Evolutionary conservation across 345 rosid genomes (phyloP), one percentile per base, ranked within the genome.

Genomic region (Corchorus olitorius): DNA sequence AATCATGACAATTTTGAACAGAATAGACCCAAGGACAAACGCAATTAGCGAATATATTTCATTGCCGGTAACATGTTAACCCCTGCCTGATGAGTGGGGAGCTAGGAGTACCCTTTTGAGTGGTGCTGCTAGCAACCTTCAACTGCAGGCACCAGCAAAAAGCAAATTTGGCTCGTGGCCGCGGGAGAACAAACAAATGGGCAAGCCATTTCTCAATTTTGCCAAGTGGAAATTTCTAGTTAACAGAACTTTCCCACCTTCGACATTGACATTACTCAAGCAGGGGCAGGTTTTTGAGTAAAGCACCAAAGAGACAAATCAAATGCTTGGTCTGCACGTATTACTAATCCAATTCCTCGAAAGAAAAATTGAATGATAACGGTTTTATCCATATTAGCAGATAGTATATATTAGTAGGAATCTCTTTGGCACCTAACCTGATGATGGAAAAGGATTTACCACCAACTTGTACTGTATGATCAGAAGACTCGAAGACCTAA

Each of bases 241-340:
- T 1, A 8, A 49, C 41, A 20, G n/a, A 33, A 33, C 15, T 50
- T 68, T 49, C 43, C 58, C 8, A 64, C 68, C 22, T 39, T 37
- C 48, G 68, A 66, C 45, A 69, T 69, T 69, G 59, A 69, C 59
- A 35, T 45, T 27, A 69, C 73, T 50, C 41, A 49, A 34, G 60
- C 34, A 69, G 22, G 20, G 59, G 15, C 16, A 69, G 16, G 45
- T 52, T 33, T 69, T 39, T 50, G 11, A 52, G 45, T 16, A 52
- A 69, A 69, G 73, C 45, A 49, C 15, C 45, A 8, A 34, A 52
- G 45, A 16, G 73, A 52, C 45, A 52, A 16, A 52, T 13, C 6
- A 52, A 68, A 52, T 50, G 45, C 59, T 69, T 50, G 73, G 73
- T 69, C 73, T 50, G 54, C 59, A 50, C 16, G 59, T 69, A 66